Base-by-base conservation (phyloP, 305 asterid genomes). In the Solanum hybrid region DNA sequence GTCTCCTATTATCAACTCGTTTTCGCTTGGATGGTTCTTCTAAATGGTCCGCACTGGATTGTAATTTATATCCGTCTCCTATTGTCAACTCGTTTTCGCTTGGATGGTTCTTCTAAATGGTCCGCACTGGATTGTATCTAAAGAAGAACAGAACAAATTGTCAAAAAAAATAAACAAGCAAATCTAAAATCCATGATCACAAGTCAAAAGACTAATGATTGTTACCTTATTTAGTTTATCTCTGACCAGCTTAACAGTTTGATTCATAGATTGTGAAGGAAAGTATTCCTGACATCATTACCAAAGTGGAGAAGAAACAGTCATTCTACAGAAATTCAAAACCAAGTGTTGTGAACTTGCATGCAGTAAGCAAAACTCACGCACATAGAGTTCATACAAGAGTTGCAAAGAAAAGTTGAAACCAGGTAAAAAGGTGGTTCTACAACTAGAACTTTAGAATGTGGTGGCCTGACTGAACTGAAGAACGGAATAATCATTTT, bases 241-340 rank as follows among this genome's bases (percentile, higher is more conserved):
- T 90, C 98, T 93, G 91, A 97, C 98, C 89, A 94, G 89, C 57
- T 93, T 92, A 89, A 95, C 98, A 3, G 98, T 97, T 92, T 90
- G 94, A 89, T 97, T 97, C 99, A 96, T 97, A 77, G 99, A 97
- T 79, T 94, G 91, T 10, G 95, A 93, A 3, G 97, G 94, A 88
- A 96, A 97, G 93, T 97, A 97, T 90, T 94, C 98, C 99, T 95
- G 94, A 65, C 14, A 90, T 84, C 41, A 77, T 65, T 61, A 87
- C 76, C 77, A 89, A 38, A 72, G 8, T 72, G 32, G 36, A 31
- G 41, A 90, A 81, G 75, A 37, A 65, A 78, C 84, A 37, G 33
- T 91, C 89, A 86, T 73, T 31, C 61, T 7, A 29, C 73, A 61
- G 68, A 24, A 79, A 68, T 36, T 72, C 31, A 32, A 75, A 31